Evolutionary conservation across 805 yeast genomes (phyloP), one percentile per base, ranked within the genome.

Genomic region (Kazachstania viticola): DNA sequence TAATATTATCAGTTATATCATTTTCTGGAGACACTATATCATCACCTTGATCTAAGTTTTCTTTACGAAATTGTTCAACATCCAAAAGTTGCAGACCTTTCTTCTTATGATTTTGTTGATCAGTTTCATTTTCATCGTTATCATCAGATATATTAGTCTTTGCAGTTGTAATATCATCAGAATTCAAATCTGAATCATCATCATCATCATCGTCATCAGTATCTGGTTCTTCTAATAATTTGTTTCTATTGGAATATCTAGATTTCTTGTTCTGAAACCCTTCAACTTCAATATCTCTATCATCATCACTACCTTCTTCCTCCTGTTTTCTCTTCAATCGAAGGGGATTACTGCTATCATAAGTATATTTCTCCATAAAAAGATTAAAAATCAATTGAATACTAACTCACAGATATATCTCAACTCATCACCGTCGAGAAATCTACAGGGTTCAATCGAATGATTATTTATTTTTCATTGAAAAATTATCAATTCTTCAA

Each of bases 11-110:
- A n/a, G n/a, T n/a, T n/a, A n/a, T n/a, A 4, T n/a, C 21, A 6
- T 13, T 17, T 8, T 21, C 14, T 14, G 6, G 23, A 21, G 6
- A 4, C 5, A 15, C 17, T 7, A n/a, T 13, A 9, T 3, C 23
- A 17, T 5, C 22, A 16, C 14, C 14, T 16, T 31, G 27, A 5
- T 17, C 4, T 25, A 25, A 17, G 29, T 34, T 38, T 6, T 32
- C 33, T 9, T 39, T 37, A 24, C 56, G 56, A 27, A 55, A 45
- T 24, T 44, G 31, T 12, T 49, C 51, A 18, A 44, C 40, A 28
- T 54, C 56, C 22, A 48, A 28, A 25, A 30, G 14, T 12, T 27
- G 28, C n/a, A 33, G 16, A 27, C 34, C 29, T 28, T 22, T 11
- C 27, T 17, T n/a, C 9, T 34, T 9, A 5, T 15, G 9, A 12